A percentile compares a stretch with the other conserved stretches of the same genome.
These are phyloP conservation scores for Diplodia scrobiculata DNA, from an alignment of 2,329 filamentous ascomycete genomes.

Conservation along the genomic window DNA sequence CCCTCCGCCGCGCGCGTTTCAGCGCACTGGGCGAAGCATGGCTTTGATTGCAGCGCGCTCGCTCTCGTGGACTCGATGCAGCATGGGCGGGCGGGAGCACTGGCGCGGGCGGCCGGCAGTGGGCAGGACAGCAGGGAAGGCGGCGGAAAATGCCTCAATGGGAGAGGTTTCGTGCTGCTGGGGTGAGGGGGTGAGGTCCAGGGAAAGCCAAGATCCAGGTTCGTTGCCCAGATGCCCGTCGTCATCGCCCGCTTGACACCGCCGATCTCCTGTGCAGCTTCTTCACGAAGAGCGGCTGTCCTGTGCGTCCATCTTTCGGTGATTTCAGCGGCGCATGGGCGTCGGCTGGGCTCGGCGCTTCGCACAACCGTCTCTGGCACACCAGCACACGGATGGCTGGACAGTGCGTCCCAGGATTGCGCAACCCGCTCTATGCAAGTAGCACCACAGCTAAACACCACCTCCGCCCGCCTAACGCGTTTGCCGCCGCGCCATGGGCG, in stretches of 20 bases:
- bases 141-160: conserved; percentile 25
- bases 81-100: conserved; percentile 25
- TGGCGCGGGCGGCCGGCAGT: conserved; percentile 1
- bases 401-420: conserved; percentile 26
- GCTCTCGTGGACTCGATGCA: conserved; percentile 22
- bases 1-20: conserved; percentile 24
- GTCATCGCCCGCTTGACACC: conserved; percentile 22
- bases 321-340: conserved; percentile 24
- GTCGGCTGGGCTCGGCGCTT: conserved; percentile 18
- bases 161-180: neutral
- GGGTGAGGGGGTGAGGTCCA: neutral
- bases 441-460: conserved; percentile 12
- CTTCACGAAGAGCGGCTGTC: conserved; percentile 22
- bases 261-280: conserved; percentile 18
- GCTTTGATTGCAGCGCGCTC: conserved; percentile 10
- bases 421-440: conserved; percentile 23
- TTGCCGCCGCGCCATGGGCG: conserved; percentile 15
- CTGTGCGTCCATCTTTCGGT: conserved; percentile 21
- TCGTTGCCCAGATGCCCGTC: conserved; percentile 18
- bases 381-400: conserved; percentile 15
- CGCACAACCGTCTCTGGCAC: conserved; percentile 12
- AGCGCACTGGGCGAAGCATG: conserved; percentile 26
- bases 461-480: conserved; percentile 2
- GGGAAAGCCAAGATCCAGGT: conserved; percentile 20
- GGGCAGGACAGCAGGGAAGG: conserved; percentile 7